phyloP scores from a whole-genome alignment of 1,139 yeast species.

The Suhomyces bolitotheri region DNA sequence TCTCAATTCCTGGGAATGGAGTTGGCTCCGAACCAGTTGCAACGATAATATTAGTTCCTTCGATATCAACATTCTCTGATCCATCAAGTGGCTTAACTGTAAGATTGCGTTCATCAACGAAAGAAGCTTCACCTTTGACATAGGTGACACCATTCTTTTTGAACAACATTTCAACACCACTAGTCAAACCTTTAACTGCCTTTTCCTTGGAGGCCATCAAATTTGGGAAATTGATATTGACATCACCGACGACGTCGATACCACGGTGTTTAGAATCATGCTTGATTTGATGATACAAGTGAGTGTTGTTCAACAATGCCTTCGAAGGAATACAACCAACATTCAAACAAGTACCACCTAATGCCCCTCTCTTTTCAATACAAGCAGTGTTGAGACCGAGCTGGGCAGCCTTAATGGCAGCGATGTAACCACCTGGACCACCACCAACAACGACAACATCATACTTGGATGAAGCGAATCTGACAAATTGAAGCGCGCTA shows the following conservation, averaged over 20 bases:
- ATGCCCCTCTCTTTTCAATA: slow-evolving; percentile 90
- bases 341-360: slow-evolving; percentile 98
- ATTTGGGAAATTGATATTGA: slow-evolving; percentile 68
- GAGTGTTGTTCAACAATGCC: slow-evolving; percentile 92
- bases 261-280: slow-evolving; percentile 88
- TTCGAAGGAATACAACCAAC: slow-evolving; percentile 99
- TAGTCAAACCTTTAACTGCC: slow-evolving; percentile 84
- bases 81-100: slow-evolving; percentile 89
- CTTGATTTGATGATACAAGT: slow-evolving; percentile 82
- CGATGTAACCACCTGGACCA: slow-evolving; percentile 99
- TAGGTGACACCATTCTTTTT: slow-evolving; percentile 94
- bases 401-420: slow-evolving; percentile 98
- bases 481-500: slow-evolving; percentile 30
- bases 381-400: slow-evolving; percentile 93
- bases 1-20: slow-evolving; percentile 96
- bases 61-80: slow-evolving; percentile 57
- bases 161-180: slow-evolving; percentile 92
- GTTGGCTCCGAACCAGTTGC: slow-evolving; percentile 99
- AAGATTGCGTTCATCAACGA: slow-evolving; percentile 76
- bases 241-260: slow-evolving; percentile 76
- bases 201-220: slow-evolving; percentile 93
- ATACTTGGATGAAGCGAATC: slow-evolving; percentile 55
- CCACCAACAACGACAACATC: slow-evolving; percentile 97
- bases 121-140: slow-evolving; percentile 90
- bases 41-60: slow-evolving; percentile 85